Conservation (phyloP, 2,329 filamentous ascomycete species). For the Neonectria hederae region DNA sequence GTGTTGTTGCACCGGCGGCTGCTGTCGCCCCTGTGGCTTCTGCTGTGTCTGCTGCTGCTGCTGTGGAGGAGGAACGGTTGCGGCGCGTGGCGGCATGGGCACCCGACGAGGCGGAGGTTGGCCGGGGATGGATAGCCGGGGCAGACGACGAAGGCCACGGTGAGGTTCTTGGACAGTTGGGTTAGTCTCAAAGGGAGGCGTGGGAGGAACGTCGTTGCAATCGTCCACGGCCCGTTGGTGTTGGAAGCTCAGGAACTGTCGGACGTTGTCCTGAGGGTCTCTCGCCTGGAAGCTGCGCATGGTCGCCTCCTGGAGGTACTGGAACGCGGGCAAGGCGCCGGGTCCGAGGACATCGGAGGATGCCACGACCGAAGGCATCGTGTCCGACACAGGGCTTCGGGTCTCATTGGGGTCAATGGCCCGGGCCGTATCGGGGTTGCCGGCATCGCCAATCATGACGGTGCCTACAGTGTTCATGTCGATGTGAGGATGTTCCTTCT, state of each 20-base stretch:
- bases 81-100: conserved; percentile 40
- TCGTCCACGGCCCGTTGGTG: conserved; percentile 57
- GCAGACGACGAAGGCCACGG: conserved; percentile 65
- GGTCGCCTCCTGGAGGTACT: conserved; percentile 76
- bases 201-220: conserved; percentile 68
- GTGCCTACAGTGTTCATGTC: conserved; percentile 66
- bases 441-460: conserved; percentile 82
- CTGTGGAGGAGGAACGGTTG: conserved; percentile 42
- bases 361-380: conserved; percentile 83
- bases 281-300: conserved; percentile 75
- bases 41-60: conserved; percentile 40
- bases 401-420: conserved; percentile 65
- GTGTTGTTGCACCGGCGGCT: conserved; percentile 35
- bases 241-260: conserved; percentile 90
- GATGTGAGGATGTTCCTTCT: conserved; percentile 76
- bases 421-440: conserved; percentile 74
- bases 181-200: conserved; percentile 74
- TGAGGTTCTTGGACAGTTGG: conserved; percentile 59
- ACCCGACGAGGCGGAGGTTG: conserved; percentile 44
- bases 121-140: conserved; percentile 69
- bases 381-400: conserved; percentile 76
- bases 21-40: conserved; percentile 28
- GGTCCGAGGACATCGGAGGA: conserved; percentile 91
- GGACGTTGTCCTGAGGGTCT: conserved; percentile 92
- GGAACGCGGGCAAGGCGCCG: conserved; percentile 68